Base-by-base conservation (phyloP, 2,329 filamentous ascomycete genomes). In the Botrytis deweyae region DNA sequence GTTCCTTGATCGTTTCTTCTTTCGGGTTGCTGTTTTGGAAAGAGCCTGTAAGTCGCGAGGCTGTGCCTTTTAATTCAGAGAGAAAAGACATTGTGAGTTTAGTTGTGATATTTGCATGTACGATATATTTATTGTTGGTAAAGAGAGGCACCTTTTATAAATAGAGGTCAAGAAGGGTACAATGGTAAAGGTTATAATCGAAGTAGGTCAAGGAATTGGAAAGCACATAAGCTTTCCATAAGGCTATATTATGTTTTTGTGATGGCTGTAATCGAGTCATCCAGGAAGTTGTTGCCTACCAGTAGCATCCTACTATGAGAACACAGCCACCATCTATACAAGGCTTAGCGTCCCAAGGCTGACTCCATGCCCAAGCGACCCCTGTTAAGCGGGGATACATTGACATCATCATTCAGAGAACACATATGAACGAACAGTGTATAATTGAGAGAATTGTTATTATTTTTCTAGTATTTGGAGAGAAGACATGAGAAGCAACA, bases 261-360 rank as follows among this genome's bases (percentile, higher is more conserved):
- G 16, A 29, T 55, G 16, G 25, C 36, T 40, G 20, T 38, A 55
- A 40, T 67, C 10, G 25, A 68, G 49, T 68, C 40, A 46, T 38
- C 59, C 18, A 63, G 22, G 22, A 16, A 44, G 40, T 64, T 64
- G 62, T 42, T 68, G 46, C 46, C 64, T 29, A 40, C 25, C n/a
- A 58, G 52, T 46, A 42, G 46, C 25, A 40, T 36, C n/a, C 12
- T 40, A 10, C 12, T 36, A 22, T 46, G 40, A 29, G 29, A n/a
- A 70, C 68, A 36, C 55, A 62, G 52, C 52, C 52, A 46, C 38
- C 29, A 38, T 62, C 38, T 62, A 20, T 29, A 70, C 55, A 70
- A 12, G 68, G 68, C 55, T 70, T 70, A 70, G 55, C 40, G 68
- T 42, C 29, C 38, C 36, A 70, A 46, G 52, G 58, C 55, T 70